Evolutionary conservation across 768 basidiomycete species (phyloP).

Genomic region (Boletus rubroflammeus): DNA sequence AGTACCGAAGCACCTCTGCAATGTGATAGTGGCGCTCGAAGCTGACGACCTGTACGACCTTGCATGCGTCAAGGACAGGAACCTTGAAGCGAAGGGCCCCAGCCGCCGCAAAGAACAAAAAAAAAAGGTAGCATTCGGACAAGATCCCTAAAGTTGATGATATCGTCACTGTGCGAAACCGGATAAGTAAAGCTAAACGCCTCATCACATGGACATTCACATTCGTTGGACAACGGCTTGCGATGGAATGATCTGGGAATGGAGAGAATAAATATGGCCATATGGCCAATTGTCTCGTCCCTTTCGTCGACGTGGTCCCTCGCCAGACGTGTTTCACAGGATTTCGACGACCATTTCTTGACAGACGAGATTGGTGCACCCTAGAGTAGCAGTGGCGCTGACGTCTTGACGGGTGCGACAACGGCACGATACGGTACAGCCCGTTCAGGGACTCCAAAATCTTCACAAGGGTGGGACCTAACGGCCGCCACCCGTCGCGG

Average conservation of each 20-base stretch:
- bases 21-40: neutral
- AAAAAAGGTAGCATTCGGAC: neutral
- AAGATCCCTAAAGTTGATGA: neutral
- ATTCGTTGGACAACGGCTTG: neutral
- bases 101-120: neutral
- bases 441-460: neutral
- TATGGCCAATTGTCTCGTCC: neutral
- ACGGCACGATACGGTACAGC: neutral
- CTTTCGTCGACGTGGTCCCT: neutral
- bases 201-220: neutral
- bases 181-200: neutral
- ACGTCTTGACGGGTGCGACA: neutral
- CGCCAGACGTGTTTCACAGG: neutral
- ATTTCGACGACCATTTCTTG: neutral
- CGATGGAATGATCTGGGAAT: constrained; percentile 1
- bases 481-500: neutral
- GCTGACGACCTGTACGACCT: neutral
- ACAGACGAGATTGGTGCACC: neutral
- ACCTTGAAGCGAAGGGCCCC: neutral
- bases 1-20: neutral
- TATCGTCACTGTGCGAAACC: neutral
- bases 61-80: neutral
- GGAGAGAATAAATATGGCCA: neutral
- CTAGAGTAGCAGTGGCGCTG: neutral
- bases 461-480: neutral